Evolutionary conservation across 805 yeast species (phyloP).

Genomic region (Tetrapisispora phaffii): DNA sequence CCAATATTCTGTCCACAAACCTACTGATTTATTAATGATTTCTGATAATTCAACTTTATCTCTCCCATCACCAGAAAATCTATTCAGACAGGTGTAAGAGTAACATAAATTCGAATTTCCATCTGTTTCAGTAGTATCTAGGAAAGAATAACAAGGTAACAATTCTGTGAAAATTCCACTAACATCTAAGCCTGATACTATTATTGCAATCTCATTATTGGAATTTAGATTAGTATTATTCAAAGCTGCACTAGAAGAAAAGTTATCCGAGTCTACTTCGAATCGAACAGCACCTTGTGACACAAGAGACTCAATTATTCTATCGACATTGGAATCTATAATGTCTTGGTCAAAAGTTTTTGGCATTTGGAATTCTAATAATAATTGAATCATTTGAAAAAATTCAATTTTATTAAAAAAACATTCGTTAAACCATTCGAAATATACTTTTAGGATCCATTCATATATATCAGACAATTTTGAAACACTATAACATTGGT

Average conservation of each 20-base stretch:
- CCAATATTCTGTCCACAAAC: constrained; percentile 64
- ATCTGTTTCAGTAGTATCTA: constrained; percentile 10
- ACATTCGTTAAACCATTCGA: constrained; percentile 45
- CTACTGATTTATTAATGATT: constrained; percentile 29
- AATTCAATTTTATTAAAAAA: constrained; percentile 43
- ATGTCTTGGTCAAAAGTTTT: constrained; percentile 41
- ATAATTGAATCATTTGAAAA: constrained; percentile 40
- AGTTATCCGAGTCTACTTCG: constrained; percentile 24
- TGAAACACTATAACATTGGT: constrained; percentile 39
- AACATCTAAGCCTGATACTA: constrained; percentile 28
- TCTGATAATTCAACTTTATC: constrained; percentile 27
- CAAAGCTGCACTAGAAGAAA: constrained; percentile 12
- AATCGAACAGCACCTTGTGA: constrained; percentile 35
- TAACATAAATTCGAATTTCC: constrained; percentile 5
- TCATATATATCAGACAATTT: constrained; percentile 39
- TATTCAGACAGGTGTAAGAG: neutral
- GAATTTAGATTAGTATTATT: constrained; percentile 7
- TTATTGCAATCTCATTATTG: constrained; percentile 25
- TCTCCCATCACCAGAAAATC: constrained; percentile 6
- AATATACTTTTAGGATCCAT: constrained; percentile 43
- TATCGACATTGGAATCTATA: constrained; percentile 41
- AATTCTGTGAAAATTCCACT: constrained; percentile 30
- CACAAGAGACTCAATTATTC: constrained; percentile 36
- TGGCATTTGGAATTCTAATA: constrained; percentile 43
- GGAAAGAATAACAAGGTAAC: constrained; percentile 28